Base-by-base conservation (phyloP, 129 eudicot genomes). In the Flaveria brownii region DNA sequence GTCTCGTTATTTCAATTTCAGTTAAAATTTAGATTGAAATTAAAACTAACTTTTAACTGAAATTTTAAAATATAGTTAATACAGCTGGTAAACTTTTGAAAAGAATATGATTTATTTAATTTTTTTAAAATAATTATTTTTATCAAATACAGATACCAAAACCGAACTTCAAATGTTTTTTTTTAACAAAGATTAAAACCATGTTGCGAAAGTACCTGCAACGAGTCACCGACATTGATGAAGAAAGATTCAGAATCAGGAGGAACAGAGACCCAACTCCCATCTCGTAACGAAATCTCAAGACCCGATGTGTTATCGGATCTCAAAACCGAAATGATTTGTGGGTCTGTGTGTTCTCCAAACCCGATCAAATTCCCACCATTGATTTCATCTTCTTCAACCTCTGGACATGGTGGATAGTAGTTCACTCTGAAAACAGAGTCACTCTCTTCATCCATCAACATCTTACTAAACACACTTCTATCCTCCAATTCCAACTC, bases 381-480 rank as follows among this genome's bases (percentile, higher is more conserved):
- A 39, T 68, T 33, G 1, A 13, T 49, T 68, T 68, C 80, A 22
- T 46, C 30, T 59, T 75, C 84, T 74, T 75, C 50, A 75, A 75
- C 39, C 65, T 75, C 77, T 36, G 84, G 81, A 69, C 72, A 81
- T 69, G 80, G 77, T 26, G 84, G 84, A 50, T 81, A 81, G 51
- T 81, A 70, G n/a, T 81, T 81, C 16, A 81, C 18, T 77, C 84
- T 69, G 47, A 81, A 75, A 75, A 81, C 81, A 75, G 84, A 81
- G 76, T 81, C 84, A 12, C 77, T 81, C 68, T 87, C 73, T 75
- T 81, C 84, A 75, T 81, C 77, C 67, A 50, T 69, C 9, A 81
- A 69, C 56, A 93, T 74, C 84, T 90, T 93, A 71, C 98, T 93
- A 67, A 93, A 85, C 66, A 68, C 96, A 76, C 88, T 79, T 68